Evolutionary conservation across 768 basidiomycete genomes (phyloP).

Genomic region (Coprinopsis cinerea): DNA sequence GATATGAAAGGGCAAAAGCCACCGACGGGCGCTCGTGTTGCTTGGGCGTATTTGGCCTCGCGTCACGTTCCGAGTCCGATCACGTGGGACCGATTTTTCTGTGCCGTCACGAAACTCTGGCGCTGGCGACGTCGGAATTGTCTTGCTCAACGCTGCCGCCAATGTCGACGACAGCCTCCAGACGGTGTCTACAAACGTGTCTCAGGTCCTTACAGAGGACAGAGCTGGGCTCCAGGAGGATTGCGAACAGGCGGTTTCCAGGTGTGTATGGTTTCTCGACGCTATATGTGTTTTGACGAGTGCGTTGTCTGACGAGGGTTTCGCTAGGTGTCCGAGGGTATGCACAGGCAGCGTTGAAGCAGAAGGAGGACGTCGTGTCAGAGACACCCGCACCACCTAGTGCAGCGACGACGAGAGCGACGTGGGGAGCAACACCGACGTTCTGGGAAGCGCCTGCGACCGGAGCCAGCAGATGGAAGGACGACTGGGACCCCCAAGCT

Average conservation of each 20-base stretch:
- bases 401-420: neutral
- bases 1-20: no score
- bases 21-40: no score
- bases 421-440: neutral
- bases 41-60: no score
- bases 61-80: no score
- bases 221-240: neutral
- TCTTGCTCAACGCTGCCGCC: no score
- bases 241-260: neutral
- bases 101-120: neutral
- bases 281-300: neutral
- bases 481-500: slow-evolving; percentile 8
- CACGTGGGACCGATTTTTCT: slow-evolving; percentile 7
- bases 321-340: neutral
- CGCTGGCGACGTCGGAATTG: neutral
- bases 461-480: slow-evolving; percentile 9
- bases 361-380: neutral
- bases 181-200: slow-evolving; percentile 6
- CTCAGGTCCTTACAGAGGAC: neutral
- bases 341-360: neutral
- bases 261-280: neutral
- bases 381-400: neutral
- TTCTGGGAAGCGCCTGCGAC: slow-evolving; percentile 5
- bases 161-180: neutral
- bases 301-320: neutral